These are phyloP conservation scores for Lepiota subincarnata DNA, from an alignment of 768 basidiomycete species.

Conservation along the genomic window DNA sequence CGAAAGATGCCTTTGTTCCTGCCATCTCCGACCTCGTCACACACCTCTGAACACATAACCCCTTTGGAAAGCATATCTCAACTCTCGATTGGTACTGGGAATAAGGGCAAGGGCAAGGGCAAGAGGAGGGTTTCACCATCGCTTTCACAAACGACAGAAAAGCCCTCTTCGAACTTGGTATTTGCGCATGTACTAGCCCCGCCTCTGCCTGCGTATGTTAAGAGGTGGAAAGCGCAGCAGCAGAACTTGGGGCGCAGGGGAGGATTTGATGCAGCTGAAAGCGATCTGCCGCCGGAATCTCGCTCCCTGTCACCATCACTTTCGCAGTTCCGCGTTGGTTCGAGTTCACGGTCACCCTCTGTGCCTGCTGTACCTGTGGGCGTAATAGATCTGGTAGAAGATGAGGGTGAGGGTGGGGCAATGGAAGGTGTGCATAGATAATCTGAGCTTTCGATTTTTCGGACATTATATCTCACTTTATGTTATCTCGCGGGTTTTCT, in stretches of 20 bases:
- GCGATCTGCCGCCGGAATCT: no score
- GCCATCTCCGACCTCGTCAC: constrained; percentile 40
- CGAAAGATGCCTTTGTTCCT: constrained; percentile 41
- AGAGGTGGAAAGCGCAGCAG: constrained; percentile 1
- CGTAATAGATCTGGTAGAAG: background rate
- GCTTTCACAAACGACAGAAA: background rate
- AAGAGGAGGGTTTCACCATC: background rate
- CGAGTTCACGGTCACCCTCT: background rate
- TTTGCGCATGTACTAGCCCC: constrained; percentile 6
- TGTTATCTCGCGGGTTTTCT: background rate
- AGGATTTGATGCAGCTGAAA: background rate
- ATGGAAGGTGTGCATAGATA: constrained; percentile 14
- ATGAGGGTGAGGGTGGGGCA: background rate
- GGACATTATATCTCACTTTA: background rate
- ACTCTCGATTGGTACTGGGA: background rate
- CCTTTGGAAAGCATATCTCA: background rate
- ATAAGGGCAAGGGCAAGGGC: constrained; percentile 1
- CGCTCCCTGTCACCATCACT: constrained; percentile 6
- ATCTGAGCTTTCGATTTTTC: constrained; percentile 1
- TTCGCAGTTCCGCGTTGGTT: background rate
- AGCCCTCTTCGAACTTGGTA: background rate
- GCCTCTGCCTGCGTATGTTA: constrained; percentile 4
- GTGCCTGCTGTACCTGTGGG: background rate
- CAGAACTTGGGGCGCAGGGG: background rate
- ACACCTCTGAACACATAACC: constrained; percentile 3